Conservation (phyloP, 352 stramenopile genomes). For the Salisapilia sapeloensis region DNA sequence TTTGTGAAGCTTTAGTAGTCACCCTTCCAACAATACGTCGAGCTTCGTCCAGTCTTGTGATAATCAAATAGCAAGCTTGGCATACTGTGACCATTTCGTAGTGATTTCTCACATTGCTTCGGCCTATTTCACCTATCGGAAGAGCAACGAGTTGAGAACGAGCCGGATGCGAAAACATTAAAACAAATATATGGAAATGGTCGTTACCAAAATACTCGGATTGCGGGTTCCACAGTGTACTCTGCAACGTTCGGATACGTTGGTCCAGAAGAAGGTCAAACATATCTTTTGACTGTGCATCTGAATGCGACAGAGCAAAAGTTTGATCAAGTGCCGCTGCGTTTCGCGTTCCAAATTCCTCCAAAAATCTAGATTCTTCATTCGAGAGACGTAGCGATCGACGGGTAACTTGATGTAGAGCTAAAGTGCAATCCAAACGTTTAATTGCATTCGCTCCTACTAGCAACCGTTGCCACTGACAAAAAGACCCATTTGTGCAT, state of each 20-base stretch:
- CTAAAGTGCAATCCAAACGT: too few relatives aligned
- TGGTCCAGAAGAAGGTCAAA: constrained; percentile 33
- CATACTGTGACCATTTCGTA: constrained; percentile 12
- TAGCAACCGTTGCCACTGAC: too few relatives aligned
- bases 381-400: too few relatives aligned
- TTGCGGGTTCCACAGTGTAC: constrained; percentile 50
- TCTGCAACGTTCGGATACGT: constrained; percentile 50
- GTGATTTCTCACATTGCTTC: constrained; percentile 9
- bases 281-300: constrained; percentile 4
- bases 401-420: too few relatives aligned
- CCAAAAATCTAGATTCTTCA: too few relatives aligned
- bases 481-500: too few relatives aligned
- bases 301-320: not conserved
- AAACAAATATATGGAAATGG: constrained; percentile 1
- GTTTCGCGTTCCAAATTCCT: too few relatives aligned
- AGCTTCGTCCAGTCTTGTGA: too few relatives aligned
- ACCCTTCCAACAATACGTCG: too few relatives aligned
- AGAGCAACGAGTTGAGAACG: not conserved
- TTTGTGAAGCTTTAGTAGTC: too few relatives aligned
- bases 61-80: constrained; percentile 8
- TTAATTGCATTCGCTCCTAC: too few relatives aligned
- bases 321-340: too few relatives aligned
- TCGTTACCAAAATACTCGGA: constrained; percentile 33
- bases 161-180: not conserved
- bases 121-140: constrained; percentile 27